Evolutionary conservation across 495 filamentous ascomycete genomes (phyloP), one percentile per base, ranked within the genome.

Genomic region (Xylaria palmicola): DNA sequence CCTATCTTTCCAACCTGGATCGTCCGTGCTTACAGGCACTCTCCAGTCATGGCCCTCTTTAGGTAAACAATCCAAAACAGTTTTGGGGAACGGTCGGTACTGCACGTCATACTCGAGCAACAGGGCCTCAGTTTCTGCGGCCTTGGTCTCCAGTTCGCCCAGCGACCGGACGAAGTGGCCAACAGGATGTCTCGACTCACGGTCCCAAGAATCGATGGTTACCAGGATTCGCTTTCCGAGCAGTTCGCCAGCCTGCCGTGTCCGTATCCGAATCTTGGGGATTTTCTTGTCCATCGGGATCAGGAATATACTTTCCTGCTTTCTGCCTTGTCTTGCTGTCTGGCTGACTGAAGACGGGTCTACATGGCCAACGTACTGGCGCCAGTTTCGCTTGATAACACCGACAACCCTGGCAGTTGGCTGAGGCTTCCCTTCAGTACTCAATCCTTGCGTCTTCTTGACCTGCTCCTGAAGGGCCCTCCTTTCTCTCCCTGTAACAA

Each of bases 281-380:
- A 98, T 89, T 52, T 90, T 85, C 76, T 95, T 98, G 74, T 98
- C 92, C 95, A 98, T 98, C 2, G 95, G 92, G 34, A 97, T 83
- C 4, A 98, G 80, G 69, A 98, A 98, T 10, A 98, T 90, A 24
- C 82, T 93, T 71, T 98, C 92, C 66, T 96, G 93, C 59, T 86
- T 87, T 27, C 92, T 81, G 36, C 90, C 88, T 57, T 92, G 85
- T 40, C 83, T 87, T 5, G 78, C 80, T 19, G 85, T 82, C 17
- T 88, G 82, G 53, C 88, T 85, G 37, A 91, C 88, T 13, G 95
- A 96, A 13, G 86, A 89, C 17, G 88, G 85, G 69, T 98, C 94
- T 56, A 98, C 83, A 73, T 96, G 92, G 12, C 94, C 94, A 36
- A 98, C 94, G 66, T 98, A 97, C 71, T 98, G 95, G 32, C 94